Conservation (phyloP, 1,139 yeast species). For the Yamadazyma diospyri region DNA sequence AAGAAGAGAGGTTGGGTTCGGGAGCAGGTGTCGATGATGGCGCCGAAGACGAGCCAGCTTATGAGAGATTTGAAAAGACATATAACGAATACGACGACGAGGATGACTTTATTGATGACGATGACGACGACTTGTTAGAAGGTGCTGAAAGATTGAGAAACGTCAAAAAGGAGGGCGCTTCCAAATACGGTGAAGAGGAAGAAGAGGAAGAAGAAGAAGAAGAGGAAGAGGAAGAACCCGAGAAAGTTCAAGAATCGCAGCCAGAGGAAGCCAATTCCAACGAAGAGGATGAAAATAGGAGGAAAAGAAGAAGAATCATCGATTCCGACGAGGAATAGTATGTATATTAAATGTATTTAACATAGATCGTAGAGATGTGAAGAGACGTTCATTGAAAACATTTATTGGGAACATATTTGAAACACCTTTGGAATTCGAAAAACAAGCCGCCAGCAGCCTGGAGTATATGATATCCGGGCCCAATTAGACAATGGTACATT, state of each 20-base stretch:
- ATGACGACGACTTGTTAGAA: slow-evolving; percentile 57
- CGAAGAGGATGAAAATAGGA: slow-evolving; percentile 13
- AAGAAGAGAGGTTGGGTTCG: slow-evolving; percentile 39
- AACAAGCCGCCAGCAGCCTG: too few species aligned
- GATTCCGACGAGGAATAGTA: slow-evolving; percentile 38
- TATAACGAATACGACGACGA: slow-evolving; percentile 46
- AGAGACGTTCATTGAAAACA: background rate
- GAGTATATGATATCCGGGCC: too few species aligned
- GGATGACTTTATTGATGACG: slow-evolving; percentile 44
- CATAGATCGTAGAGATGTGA: background rate
- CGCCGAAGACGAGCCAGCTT: slow-evolving; percentile 30
- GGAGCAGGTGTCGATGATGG: slow-evolving; percentile 22
- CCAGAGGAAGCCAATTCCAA: slow-evolving; percentile 6
- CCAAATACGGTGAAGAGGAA: slow-evolving; percentile 40
- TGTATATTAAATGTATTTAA: slow-evolving; percentile 4
- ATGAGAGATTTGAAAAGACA: slow-evolving; percentile 38
- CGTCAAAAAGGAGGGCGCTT: slow-evolving; percentile 57
- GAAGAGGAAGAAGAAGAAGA: slow-evolving; percentile 33
- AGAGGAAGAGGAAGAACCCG: slow-evolving; percentile 46
- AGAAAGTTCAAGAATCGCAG: too few species aligned
- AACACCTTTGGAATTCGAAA: too few species aligned
- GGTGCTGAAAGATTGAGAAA: slow-evolving; percentile 63
- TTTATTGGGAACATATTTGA: too few species aligned
- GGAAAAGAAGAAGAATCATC: slow-evolving; percentile 43
- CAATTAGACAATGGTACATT: slow-evolving; percentile 12